Base-by-base conservation (phyloP, 225 moss, liverwort and hornwort species). In the Ulota crispa region DNA sequence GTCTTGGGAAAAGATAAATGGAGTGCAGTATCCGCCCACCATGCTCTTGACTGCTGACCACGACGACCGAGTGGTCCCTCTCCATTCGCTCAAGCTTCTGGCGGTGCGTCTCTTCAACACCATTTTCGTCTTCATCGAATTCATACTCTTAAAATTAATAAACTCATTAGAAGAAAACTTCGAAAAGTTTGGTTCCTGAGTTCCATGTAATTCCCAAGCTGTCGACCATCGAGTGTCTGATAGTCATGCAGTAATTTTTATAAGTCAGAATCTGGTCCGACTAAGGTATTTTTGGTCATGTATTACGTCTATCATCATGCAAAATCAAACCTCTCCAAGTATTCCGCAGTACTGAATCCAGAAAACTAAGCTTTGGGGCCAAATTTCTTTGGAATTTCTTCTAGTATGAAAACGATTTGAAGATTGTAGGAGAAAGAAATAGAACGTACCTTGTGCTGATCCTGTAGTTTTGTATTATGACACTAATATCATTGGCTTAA, bases 11-110 rank as follows among this genome's bases (percentile, higher is more conserved):
- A 80, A 74, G 73, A 72, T 76, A 16, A 77, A 3, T 20, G 90
- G 86, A 80, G 86, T 90, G n/a, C 90, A 90, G 67, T 90, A 90
- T 73, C 90, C 90, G 62, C 63, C 90, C 37, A 86, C 82, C 42
- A 84, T 90, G 90, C 88, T 90, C 32, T 82, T 90, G 80, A 90
- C 90, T 73, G 90, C 90, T 42, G 90, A 90, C 41, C 90, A 90
- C 56, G 90, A 90, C 50, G 90, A 90, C 56, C 84, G 90, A 67
- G 90, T 90, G 42, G 90, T 90, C 37, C 88, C 90, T n/a, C 90
- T 84, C 64, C 90, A 90, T 75, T 90, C 90, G 31, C 84, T 90
- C 66, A 90, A 90, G 78, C 90, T 90, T 82, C 84, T 90, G 70
- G 90, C 90, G 77, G 90, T 90, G 39, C 19, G 65, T 28, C 77